Evolutionary conservation across 2,329 filamentous ascomycete species (phyloP), one percentile per base, ranked within the genome.

Genomic region (Aspergillus sojae): DNA sequence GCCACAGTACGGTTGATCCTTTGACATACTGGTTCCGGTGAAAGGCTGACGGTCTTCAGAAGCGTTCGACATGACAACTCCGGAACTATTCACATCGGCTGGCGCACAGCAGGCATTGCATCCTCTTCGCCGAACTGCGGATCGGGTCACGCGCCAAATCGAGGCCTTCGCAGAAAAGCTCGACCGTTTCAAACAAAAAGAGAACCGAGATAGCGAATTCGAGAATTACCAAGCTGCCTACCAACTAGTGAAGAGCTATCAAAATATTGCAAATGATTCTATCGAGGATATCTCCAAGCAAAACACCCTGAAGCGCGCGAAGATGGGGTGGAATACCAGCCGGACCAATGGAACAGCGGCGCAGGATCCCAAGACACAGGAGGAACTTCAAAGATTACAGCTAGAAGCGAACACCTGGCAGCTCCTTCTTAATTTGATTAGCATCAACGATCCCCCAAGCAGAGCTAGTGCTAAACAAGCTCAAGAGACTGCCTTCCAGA

Each of bases 391-490:
- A 72, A 85, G 87, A 61, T 90, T 93, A 84, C 89, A 96, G 77
- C 85, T 91, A 67, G 95, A 99, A 78, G 88, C 89, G 46, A 92
- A 96, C 71, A 95, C 93, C 0, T 99, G 95, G 95, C 89, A 96
- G 73, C 83, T 98, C 32, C 81, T 98, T 63, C 86, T 88, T 56
- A 86, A 91, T 45, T 83, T 96, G 65, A 84, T 97, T 58, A 88
- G 90, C 12, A 78, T 92, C 67, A 86, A 91, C 70, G 89, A 92
- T 73, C 80, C 83, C 41, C 70, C 82, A 68, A 79, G 80, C 52
- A 67, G 70, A 65, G 68, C 70, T 26, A 78, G 80, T 60, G 68
- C 76, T 68, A 74, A 75, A 67, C 72, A 77, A 61, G 75, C 70
- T 16, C 80, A 82, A 61, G 74, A 77, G 62, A 75, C 70, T 4